Conservation (phyloP, 169 alveolate species). For the Theileria luwenshuni region DNA sequence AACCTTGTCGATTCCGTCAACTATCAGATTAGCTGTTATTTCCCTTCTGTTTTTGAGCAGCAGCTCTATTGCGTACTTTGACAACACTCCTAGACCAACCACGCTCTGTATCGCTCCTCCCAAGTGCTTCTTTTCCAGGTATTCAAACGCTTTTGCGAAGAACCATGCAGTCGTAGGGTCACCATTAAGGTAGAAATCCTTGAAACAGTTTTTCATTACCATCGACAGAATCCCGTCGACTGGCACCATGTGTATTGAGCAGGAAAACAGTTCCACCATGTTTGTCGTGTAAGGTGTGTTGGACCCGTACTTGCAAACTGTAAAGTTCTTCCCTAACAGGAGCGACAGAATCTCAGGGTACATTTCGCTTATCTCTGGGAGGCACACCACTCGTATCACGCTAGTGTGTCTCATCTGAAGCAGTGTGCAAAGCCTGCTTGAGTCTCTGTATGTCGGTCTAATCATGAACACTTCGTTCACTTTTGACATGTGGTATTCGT, state of each 20-base stretch:
- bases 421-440: slow-evolving; percentile 9
- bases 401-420: slow-evolving; percentile 32
- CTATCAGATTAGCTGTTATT: slow-evolving; percentile 48
- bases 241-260: slow-evolving; percentile 62
- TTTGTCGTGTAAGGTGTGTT: slow-evolving; percentile 29
- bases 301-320: slow-evolving; percentile 27
- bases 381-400: slow-evolving; percentile 41
- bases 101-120: slow-evolving; percentile 46
- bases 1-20: slow-evolving; percentile 22
- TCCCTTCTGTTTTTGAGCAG: slow-evolving; percentile 50
- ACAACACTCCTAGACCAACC: slow-evolving; percentile 47
- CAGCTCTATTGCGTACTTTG: slow-evolving; percentile 29
- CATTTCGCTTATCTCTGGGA: slow-evolving; percentile 60
- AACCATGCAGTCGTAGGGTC: slow-evolving; percentile 68
- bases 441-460: slow-evolving; percentile 56
- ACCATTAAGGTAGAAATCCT: slow-evolving; percentile 47
- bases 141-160: slow-evolving; percentile 54
- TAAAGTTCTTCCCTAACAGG: slow-evolving; percentile 44
- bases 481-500: slow-evolving; percentile 1
- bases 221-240: slow-evolving; percentile 54
- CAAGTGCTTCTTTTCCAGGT: slow-evolving; percentile 41
- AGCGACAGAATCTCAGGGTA: slow-evolving; percentile 56
- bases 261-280: slow-evolving; percentile 40
- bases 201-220: slow-evolving; percentile 38
- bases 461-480: slow-evolving; percentile 17